Base-by-base conservation (phyloP, 169 alveolate genomes). In the Cryptosporidium parvum region DNA sequence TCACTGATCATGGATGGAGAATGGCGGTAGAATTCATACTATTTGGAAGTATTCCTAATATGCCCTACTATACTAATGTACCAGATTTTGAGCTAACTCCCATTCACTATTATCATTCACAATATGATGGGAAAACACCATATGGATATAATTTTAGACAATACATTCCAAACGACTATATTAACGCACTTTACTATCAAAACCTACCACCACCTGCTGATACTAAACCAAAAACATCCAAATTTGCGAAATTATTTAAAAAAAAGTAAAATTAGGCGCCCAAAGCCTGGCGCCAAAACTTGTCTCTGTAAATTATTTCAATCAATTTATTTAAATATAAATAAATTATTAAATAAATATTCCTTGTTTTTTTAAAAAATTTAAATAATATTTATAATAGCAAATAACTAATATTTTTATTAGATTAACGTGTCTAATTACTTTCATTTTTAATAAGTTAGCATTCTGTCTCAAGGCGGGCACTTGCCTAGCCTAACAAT, bases 21-120 rank as follows among this genome's bases (percentile, higher is more conserved):
- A 80, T 80, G 89, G 89, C 89, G 3, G 33, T 62, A n/a, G 89
- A 80, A 45, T 80, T 80, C 75, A 80, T 80, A 2, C 35, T 80
- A 44, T 62, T 65, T 9, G 75, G 69, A 8, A 80, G 89, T 31
- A 65, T 65, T 16, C 89, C 89, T 21, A 59, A 59, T 62, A 18
- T 44, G 23, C 73, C 89, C 33, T 80, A 80, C 53, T 80, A 80
- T 62, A 62, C 89, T 0, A 80, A 80, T 48, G 75, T 80, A 1
- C 89, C 89, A 6, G 89, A 80, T 39, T 59, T 65, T 31, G 89
- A 80, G 70, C 75, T 80, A 44, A 62, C 89, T 1, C 89, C 89
- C 31, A 23, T 80, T 31, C 89, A 80, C 44, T 39, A 31, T 18
- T 80, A 80, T 65, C 29, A 62, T 45, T 80, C 89, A 4, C 89